Percentiles rank a stretch among this genome's conserved stretches.
Evolutionary conservation across 2,329 filamentous ascomycete species (phyloP).

Genomic region (Stylonectria norvegica): DNA sequence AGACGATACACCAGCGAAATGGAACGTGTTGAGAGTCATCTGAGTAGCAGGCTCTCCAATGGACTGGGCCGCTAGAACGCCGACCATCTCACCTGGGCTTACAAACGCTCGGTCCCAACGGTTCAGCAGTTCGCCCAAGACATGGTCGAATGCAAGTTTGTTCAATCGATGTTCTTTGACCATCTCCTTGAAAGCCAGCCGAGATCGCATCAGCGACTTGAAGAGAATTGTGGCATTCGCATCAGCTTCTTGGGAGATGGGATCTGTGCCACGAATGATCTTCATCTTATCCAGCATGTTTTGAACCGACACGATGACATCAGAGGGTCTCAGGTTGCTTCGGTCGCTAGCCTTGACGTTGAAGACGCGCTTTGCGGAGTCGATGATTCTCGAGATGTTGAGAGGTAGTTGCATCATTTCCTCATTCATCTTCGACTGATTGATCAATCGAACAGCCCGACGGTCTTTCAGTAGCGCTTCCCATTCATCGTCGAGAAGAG

Average conservation of each 20-base stretch:
- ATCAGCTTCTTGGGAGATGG: slow-evolving; percentile 81
- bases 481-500: slow-evolving; percentile 83
- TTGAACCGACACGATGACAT: slow-evolving; percentile 78
- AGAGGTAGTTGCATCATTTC: slow-evolving; percentile 88
- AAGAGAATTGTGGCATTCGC: slow-evolving; percentile 84
- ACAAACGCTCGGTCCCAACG: slow-evolving; percentile 84
- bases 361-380: slow-evolving; percentile 86
- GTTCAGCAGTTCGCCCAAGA: slow-evolving; percentile 85
- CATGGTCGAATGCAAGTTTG: slow-evolving; percentile 87
- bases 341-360: slow-evolving; percentile 80
- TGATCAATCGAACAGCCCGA: slow-evolving; percentile 67
- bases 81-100: slow-evolving; percentile 96
- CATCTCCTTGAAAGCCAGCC: slow-evolving; percentile 88
- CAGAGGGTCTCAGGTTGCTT: slow-evolving; percentile 84
- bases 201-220: slow-evolving; percentile 86
- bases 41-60: slow-evolving; percentile 98
- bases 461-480: slow-evolving; percentile 75
- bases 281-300: slow-evolving; percentile 72
- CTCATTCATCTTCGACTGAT: slow-evolving; percentile 67
- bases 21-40: slow-evolving; percentile 99
- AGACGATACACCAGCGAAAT: slow-evolving; percentile 98
- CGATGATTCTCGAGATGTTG: slow-evolving; percentile 86
- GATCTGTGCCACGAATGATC: slow-evolving; percentile 81
- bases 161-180: slow-evolving; percentile 82
- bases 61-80: slow-evolving; percentile 93